These are phyloP conservation scores for Periglandula ipomoeae DNA, from an alignment of 2,329 filamentous ascomycete genomes.

Conservation along the genomic window DNA sequence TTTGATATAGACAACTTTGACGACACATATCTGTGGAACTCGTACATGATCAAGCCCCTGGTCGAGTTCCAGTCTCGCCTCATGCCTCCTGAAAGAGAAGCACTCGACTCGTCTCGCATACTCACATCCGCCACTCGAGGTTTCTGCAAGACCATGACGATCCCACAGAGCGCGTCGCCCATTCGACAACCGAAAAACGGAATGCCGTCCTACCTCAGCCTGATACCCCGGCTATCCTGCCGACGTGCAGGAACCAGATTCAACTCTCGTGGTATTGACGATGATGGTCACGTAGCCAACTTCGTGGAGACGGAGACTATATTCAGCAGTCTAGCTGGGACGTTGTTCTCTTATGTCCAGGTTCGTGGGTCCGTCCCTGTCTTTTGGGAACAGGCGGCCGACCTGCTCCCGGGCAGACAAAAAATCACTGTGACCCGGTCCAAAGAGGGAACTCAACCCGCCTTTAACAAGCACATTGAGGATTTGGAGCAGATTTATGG, in stretches of 20 bases:
- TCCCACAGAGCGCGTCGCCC: constrained; percentile 69
- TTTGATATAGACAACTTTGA: constrained; percentile 92
- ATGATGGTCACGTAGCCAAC: constrained; percentile 94
- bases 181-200: constrained; percentile 57
- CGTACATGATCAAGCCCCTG: constrained; percentile 92
- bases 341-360: constrained; percentile 90
- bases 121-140: constrained; percentile 90
- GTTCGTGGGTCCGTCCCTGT: constrained; percentile 87
- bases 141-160: constrained; percentile 78
- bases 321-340: constrained; percentile 69
- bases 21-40: constrained; percentile 92
- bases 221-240: constrained; percentile 88
- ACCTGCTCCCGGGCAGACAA: constrained; percentile 82
- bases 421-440: constrained; percentile 90
- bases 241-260: constrained; percentile 87
- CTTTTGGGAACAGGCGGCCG: constrained; percentile 93
- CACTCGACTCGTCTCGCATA: constrained; percentile 78
- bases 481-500: constrained; percentile 81
- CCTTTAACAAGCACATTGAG: constrained; percentile 92
- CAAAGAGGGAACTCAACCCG: constrained; percentile 81
- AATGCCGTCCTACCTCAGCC: constrained; percentile 72
- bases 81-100: constrained; percentile 62
- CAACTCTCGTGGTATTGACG: constrained; percentile 94
- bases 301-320: constrained; percentile 97
- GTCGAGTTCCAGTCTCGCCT: constrained; percentile 81